Base-by-base conservation (phyloP, 345 rosid species). In the Ceriops zippeliana region DNA sequence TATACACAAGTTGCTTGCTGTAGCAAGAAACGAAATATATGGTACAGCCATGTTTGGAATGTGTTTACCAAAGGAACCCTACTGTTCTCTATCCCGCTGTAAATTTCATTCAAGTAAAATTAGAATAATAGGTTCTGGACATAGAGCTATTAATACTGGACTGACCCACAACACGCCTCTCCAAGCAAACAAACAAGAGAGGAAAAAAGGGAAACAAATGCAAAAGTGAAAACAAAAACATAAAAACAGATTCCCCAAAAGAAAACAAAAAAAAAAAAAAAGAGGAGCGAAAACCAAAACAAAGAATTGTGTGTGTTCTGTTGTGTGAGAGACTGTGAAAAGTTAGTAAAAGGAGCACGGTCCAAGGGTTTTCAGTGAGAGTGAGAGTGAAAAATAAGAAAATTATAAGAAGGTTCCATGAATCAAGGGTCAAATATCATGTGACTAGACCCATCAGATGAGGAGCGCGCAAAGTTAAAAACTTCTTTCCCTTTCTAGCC, bases 381-480 rank as follows among this genome's bases (percentile, higher is more conserved):
- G 52, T 19, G 49, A 59, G 30, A 78, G 46, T 58, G 78, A 66
- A 71, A 74, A 65, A 32, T 71, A 79, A 70, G 75, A 86, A 76
- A 84, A 65, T 13, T 76, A 81, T 78, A 78, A 87, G 90, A 92
- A 92, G 92, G 84, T 88, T 88, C 93, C 90, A 81, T 78, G 92
- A 89, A 92, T 92, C 92, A 92, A 88, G 93, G 96, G 96, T 79
- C 87, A 83, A 42, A 76, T 80, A 70, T 83, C 84, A 76, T 82
- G 89, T 86, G 87, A 82, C 63, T 51, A 66, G 74, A 79, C 90
- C 85, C 85, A 70, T 70, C 78, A 84, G 70, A 81, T 63, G 61
- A 77, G 83, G 73, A 62, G 54, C 63, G 19, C 35, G 68, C 63
- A 49, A 42, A 31, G 52, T 26, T 62, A 30, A 47, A 52, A 54